These are phyloP conservation scores for Coemansia sp. DNA, from an alignment of 371 early-diverging fungal genomes.

Conservation along the genomic window DNA sequence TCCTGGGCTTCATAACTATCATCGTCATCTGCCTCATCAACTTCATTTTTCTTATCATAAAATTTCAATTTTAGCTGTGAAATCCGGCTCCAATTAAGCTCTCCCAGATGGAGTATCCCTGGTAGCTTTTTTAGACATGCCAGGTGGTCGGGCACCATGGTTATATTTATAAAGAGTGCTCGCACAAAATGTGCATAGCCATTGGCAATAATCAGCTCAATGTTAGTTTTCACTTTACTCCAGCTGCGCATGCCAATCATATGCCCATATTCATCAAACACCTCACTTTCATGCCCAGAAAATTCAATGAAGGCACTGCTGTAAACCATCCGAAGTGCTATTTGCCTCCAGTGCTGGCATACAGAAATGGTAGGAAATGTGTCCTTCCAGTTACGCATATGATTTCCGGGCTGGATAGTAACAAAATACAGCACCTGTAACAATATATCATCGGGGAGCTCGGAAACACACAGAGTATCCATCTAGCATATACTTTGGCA, in stretches of 20 bases:
- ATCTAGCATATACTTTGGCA: too few relatives aligned
- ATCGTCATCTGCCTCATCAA: neutral
- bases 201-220: neutral
- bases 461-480: neutral
- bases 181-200: neutral
- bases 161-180: neutral
- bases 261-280: neutral
- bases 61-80: neutral
- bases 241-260: neutral
- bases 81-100: neutral
- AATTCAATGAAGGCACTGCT: neutral
- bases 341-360: neutral
- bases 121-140: neutral
- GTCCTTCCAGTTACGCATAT: too few relatives aligned
- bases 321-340: neutral
- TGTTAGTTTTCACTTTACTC: neutral
- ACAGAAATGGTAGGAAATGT: neutral
- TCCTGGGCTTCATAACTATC: neutral
- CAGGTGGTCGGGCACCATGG: neutral
- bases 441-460: slow-evolving; percentile 1
- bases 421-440: neutral
- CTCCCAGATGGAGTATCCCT: neutral
- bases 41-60: neutral
- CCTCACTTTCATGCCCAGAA: neutral
- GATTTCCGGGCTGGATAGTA: too few relatives aligned